Conservation (phyloP, 208 protist species). For the Acanthamoeba triangularis region DNA sequence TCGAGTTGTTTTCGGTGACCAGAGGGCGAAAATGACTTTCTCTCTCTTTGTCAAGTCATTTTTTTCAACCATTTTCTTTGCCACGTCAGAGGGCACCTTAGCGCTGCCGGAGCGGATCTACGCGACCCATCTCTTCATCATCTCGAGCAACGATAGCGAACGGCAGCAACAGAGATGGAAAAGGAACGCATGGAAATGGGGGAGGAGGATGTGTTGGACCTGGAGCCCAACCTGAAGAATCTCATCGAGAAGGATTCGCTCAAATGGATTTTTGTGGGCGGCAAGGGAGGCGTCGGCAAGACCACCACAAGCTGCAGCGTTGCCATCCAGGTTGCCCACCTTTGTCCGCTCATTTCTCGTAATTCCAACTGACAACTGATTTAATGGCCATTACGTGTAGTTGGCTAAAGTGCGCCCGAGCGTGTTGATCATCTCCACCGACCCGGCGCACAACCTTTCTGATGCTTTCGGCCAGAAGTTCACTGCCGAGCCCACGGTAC, state of each 20-base stretch:
- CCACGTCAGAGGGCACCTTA: background rate
- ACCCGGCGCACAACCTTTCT: slow-evolving; percentile 99
- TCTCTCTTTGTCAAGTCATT: too few relatives aligned
- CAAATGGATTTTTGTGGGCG: slow-evolving; percentile 97
- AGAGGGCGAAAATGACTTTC: too few relatives aligned
- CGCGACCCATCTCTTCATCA: background rate
- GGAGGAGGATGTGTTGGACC: slow-evolving; percentile 45
- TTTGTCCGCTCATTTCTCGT: background rate
- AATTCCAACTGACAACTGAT: background rate
- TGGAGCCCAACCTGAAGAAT: slow-evolving; percentile 90
- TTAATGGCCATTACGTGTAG: too few relatives aligned
- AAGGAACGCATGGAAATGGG: background rate
- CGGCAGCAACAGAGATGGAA: background rate
- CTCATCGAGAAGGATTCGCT: slow-evolving; percentile 92
- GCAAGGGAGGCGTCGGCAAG: slow-evolving; percentile 99
- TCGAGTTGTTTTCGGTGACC: background rate
- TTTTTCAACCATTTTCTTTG: too few relatives aligned
- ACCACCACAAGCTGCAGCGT: slow-evolving; percentile 87
- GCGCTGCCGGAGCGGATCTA: too few relatives aligned
- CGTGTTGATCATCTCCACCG: slow-evolving; percentile 98
- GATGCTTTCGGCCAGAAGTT: slow-evolving; percentile 99
- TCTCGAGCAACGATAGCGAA: background rate
- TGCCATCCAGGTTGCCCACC: slow-evolving; percentile 79
- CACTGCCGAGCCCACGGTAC: slow-evolving; percentile 90
- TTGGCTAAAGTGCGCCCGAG: slow-evolving; percentile 94